Evolutionary conservation across 306 rosid species (phyloP).

Genomic region (Oxytropis ochrocephala): DNA sequence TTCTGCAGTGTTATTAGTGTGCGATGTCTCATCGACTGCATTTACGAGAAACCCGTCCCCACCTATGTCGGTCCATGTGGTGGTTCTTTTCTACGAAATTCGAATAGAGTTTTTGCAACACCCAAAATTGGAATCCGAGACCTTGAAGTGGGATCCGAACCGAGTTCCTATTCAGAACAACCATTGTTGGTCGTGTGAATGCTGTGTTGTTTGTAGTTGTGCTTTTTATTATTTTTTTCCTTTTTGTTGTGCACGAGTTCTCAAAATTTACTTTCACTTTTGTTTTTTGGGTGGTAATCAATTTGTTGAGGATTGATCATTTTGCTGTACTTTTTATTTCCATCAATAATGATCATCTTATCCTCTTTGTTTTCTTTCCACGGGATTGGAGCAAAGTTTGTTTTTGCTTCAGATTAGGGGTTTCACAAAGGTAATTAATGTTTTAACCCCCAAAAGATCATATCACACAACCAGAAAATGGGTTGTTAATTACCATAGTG

Average conservation of each 20-base stretch:
- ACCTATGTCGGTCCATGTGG: no score
- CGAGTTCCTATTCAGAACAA: no score
- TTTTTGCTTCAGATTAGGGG: neutral
- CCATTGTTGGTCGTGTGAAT: no score
- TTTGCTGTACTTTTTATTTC: constrained; percentile 11
- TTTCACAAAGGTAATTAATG: neutral
- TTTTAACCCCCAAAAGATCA: constrained; percentile 4
- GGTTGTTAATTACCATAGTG: constrained; percentile 13
- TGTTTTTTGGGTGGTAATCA: neutral
- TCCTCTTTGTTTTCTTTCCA: constrained; percentile 12
- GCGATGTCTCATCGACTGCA: no score
- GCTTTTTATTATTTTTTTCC: neutral
- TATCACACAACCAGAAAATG: constrained; percentile 10
- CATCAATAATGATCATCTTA: neutral
- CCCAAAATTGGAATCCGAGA: no score
- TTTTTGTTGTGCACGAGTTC: constrained; percentile 10
- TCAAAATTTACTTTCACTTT: constrained; percentile 14
- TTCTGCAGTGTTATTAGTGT: no score
- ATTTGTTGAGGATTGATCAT: neutral
- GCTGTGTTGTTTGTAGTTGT: constrained; percentile 34
- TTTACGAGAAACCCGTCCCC: no score
- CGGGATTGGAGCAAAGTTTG: neutral
- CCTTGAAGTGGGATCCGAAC: no score
- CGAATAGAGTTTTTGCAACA: no score
- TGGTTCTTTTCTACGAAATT: no score